Base-by-base conservation (phyloP, 306 rosid species). In the Carpinus viminea region DNA sequence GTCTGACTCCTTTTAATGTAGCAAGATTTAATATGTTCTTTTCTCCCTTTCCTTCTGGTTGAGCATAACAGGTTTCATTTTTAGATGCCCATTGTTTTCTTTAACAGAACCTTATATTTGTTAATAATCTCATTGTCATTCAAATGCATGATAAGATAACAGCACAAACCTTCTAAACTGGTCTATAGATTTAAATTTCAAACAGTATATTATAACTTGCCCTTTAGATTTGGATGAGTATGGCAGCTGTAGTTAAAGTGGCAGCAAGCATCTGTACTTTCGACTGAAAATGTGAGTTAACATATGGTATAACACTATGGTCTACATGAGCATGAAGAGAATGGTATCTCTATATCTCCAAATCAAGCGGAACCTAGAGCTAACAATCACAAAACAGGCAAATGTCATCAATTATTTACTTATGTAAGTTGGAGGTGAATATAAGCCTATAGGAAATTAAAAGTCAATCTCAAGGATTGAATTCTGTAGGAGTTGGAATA, bases 121-220 rank as follows among this genome's bases (percentile, higher is more conserved):
- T 11, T 61, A 4, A 26, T 61, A 61, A 7, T 61, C 28, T 75
- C 34, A 51, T 46, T 75, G 11, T 2, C 59, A 13, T 72, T 51
- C 11, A 51, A 72, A 54, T 72, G 36, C 62, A 13, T 21, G 75
- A 71, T 15, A 50, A 15, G 12, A 71, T 71, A 28, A 72, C 38
- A 26, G 62, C 12, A 38, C 73, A 13, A 72, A 46, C 21, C 11
- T 9, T 9, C 5, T 34, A 28, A 28, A 28, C n/a, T 61, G n/a
- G 38, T 61, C 52, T 61, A 61, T 28, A 57, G 9, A 20, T 57
- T 57, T 21, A 7, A 24, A 57, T 20, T 24, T 52, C 20, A 24
- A 24, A 3, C 28, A 57, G 21, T 57, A 21, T 57, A 20, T 20
- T 11, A 55, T 55, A 24, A 21, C 65, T 24, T 21, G 2, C 12